Percentiles rank a stretch among this genome's conserved stretches.
These are phyloP conservation scores for Hemileccinum impolitum DNA, from an alignment of 768 basidiomycete species.

Conservation along the genomic window DNA sequence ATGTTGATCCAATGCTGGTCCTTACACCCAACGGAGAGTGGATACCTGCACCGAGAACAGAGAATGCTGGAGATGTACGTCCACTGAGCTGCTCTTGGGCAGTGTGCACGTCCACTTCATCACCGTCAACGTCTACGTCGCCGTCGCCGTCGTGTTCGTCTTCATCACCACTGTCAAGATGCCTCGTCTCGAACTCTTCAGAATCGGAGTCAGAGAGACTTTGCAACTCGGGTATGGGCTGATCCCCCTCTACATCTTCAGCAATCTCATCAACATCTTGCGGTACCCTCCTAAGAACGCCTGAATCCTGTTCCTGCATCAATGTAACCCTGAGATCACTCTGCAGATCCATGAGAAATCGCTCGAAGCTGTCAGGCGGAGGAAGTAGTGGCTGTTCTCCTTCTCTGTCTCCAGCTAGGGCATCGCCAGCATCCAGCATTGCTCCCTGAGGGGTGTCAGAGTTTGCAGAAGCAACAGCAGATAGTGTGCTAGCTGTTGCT, in stretches of 20 bases:
- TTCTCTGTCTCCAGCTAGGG: slow-evolving; percentile 9
- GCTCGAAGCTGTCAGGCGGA: slow-evolving; percentile 71
- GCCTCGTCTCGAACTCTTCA: slow-evolving; percentile 20
- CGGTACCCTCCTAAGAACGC: background rate
- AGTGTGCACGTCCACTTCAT: slow-evolving; percentile 26
- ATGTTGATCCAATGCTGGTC: slow-evolving; percentile 1
- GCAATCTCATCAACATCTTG: slow-evolving; percentile 9
- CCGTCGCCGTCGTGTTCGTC: slow-evolving; percentile 30
- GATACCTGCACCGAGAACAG: slow-evolving; percentile 15
- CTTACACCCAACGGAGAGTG: slow-evolving; percentile 9
- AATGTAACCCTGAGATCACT: slow-evolving; percentile 65
- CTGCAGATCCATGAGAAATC: slow-evolving; percentile 78
- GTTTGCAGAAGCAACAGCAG: slow-evolving; percentile 2
- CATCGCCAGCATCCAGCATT: slow-evolving; percentile 4
- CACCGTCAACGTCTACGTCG: slow-evolving; percentile 27
- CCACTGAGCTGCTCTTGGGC: slow-evolving; percentile 22
- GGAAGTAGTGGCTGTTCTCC: slow-evolving; percentile 28
- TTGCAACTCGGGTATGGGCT: slow-evolving; percentile 22
- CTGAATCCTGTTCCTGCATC: slow-evolving; percentile 34
- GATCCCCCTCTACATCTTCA: slow-evolving; percentile 18
- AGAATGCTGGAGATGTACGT: slow-evolving; percentile 25
- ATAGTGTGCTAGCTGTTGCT: slow-evolving; percentile 7
- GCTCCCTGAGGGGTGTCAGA: slow-evolving; percentile 11
- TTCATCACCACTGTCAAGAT: slow-evolving; percentile 19
- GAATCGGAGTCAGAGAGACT: slow-evolving; percentile 27